These are phyloP conservation scores for Tricholoma terreum DNA, from an alignment of 768 basidiomycete genomes.

Conservation along the genomic window DNA sequence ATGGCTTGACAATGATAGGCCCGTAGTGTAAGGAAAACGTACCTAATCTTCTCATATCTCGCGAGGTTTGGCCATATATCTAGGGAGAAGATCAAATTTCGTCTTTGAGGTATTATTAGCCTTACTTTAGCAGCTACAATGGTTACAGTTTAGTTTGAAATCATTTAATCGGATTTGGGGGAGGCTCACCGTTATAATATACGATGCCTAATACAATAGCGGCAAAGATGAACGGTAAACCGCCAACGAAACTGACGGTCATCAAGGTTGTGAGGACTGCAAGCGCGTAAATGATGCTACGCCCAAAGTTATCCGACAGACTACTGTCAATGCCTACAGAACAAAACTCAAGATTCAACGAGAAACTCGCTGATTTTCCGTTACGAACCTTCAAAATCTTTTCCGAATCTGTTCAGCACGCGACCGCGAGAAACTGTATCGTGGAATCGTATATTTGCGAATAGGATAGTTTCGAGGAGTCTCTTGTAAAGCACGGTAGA, in stretches of 20 bases:
- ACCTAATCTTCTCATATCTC: conserved; percentile 83
- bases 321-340: conserved; percentile 71
- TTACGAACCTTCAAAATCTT: conserved; percentile 77
- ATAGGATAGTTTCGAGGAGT: conserved; percentile 76
- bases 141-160: background rate
- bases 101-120: background rate
- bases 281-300: conserved; percentile 69
- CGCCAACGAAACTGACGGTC: conserved; percentile 77
- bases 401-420: conserved; percentile 80
- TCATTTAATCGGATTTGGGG: background rate
- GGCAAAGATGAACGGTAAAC: conserved; percentile 66
- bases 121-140: conserved; percentile 36
- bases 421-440: conserved; percentile 88
- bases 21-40: conserved; percentile 12
- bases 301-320: conserved; percentile 82
- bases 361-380: background rate
- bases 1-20: background rate
- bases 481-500: conserved; percentile 73
- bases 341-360: background rate
- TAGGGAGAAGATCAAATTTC: conserved; percentile 10
- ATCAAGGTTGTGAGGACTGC: conserved; percentile 68
- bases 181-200: conserved; percentile 65
- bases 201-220: conserved; percentile 52
- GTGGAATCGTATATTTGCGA: conserved; percentile 89
- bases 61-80: conserved; percentile 72